Conservation (phyloP, 176 grass and related monocot genomes). For the Aechmea fasciata region DNA sequence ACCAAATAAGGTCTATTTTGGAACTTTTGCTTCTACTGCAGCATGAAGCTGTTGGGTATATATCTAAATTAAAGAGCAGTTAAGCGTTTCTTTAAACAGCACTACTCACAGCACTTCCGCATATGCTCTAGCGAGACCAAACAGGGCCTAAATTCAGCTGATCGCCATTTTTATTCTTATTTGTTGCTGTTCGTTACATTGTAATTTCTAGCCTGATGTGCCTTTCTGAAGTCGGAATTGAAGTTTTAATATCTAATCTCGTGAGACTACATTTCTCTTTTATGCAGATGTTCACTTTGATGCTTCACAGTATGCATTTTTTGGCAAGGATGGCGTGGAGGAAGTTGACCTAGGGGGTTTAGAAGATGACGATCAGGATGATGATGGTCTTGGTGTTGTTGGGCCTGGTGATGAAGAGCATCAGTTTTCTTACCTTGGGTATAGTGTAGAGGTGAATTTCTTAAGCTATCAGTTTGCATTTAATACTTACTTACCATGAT, state of each 20-base stretch:
- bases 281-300: slow-evolving; percentile 21
- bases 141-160: too few species aligned
- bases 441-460: slow-evolving; percentile 25
- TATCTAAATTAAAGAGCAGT: too few species aligned
- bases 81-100: too few species aligned
- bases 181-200: not conserved
- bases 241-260: slow-evolving; percentile 7
- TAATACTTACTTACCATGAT: too few species aligned
- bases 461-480: not conserved
- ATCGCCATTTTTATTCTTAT: not conserved
- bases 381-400: slow-evolving; percentile 7
- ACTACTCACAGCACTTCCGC: too few species aligned
- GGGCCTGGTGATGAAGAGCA: slow-evolving; percentile 10
- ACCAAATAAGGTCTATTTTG: too few species aligned
- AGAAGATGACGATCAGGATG: slow-evolving; percentile 17
- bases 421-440: slow-evolving; percentile 20
- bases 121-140: too few species aligned
- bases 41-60: too few species aligned
- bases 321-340: slow-evolving; percentile 28
- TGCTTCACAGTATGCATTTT: slow-evolving; percentile 34
- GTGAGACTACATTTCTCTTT: not conserved
- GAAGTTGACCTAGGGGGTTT: slow-evolving; percentile 27
- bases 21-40: too few species aligned
- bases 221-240: not conserved
- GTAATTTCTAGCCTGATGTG: not conserved